Evolutionary conservation across 192 early-diverging fungal genomes (phyloP), one percentile per base, ranked within the genome.

Genomic region (Entomortierella chlamydospora): DNA sequence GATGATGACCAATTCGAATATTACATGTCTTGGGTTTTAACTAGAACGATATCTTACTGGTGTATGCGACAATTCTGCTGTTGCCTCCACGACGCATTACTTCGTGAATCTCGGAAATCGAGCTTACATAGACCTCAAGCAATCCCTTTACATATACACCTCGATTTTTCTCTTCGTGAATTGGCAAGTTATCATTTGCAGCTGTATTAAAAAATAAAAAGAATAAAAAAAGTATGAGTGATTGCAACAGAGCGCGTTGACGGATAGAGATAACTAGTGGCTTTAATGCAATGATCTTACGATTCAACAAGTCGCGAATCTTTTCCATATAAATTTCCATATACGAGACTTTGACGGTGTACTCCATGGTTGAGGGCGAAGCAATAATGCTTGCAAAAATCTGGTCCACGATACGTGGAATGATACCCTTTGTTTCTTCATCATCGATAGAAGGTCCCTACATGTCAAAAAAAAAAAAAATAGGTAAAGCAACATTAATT

Each of bases 281-380:
- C 37, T 62, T 25, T 29, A 56, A 20, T 9, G 56, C 20, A 31
- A 9, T 54, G 30, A 45, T 69, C 89, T 82, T 82, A 94, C 89
- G 93, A 81, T 96, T 94, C 42, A 99, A 87, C 73, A 99, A 81
- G 89, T 99, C 98, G 64, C 97, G 89, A 66, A 99, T 95, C 80
- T 93, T 95, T 72, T 99, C 98, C 97, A 99, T 99, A 86, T 99
- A 99, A 71, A 99, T 98, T 90, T 99, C 98, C 97, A 99, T 98
- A 85, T 93, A 99, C n/a, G 96, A 98, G 4, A 96, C 94, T 73
- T 97, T 95, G 69, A 99, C 97, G 22, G 97, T 98, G 84, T 98
- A 99, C 84, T 99, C 97, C 70, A 98, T 87, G 43, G 93, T 96
- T 7, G 92, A 85, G 53, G 98, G 97, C 13, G 97, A 93, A 23